Evolutionary conservation across 257 asterid species (phyloP), one percentile per base, ranked within the genome.

Genomic region (Avicennia marina): DNA sequence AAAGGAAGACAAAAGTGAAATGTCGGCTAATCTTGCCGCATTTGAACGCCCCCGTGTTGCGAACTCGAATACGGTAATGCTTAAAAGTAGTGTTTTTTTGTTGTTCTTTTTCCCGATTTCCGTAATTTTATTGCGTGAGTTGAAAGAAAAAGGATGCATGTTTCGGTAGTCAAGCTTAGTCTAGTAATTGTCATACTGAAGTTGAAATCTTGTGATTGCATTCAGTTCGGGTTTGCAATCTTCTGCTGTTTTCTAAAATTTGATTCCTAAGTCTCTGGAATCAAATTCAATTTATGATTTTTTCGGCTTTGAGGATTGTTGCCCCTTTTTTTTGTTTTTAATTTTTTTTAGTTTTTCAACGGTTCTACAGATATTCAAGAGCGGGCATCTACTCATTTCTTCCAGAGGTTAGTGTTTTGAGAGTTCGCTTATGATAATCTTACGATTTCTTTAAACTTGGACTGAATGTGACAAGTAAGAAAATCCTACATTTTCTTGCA

Each of bases 381-480:
- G 96, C 55, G 98, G 98, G 72, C 94, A 86, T 50, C 87, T 93
- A 42, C 90, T 93, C 68, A 89, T 93, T 73, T 93, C 98, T 39
- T 93, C 98, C 13, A 93, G 86, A 86, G 98, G 98, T 88, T 53
- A 43, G 95, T 76, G 66, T 53, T 41, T 68, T 56, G 39, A 2
- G 29, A 25, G 39, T 65, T 38, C 42, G 45, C 44, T 19, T 19
- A 16, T 45, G 56, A 49, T 43, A 25, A 15, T 20, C 20, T 39
- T 38, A 11, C 41, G 54, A 39, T 43, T 20, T 55, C 3, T 44
- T 47, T 16, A 9, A 34, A 5, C 10, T 36, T 36, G 41, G 41
- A 11, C 2, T 5, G 32, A 41, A 11, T 45, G 34, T 20, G 53
- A 20, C 1, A 4, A 10, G 7, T 5, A 9, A 11, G 25, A 4